A percentile compares a stretch with the other conserved stretches of the same genome.
These are phyloP conservation scores for Blattamonas nauphoetae DNA, from an alignment of 78 protist genomes.

Conservation along the genomic window DNA sequence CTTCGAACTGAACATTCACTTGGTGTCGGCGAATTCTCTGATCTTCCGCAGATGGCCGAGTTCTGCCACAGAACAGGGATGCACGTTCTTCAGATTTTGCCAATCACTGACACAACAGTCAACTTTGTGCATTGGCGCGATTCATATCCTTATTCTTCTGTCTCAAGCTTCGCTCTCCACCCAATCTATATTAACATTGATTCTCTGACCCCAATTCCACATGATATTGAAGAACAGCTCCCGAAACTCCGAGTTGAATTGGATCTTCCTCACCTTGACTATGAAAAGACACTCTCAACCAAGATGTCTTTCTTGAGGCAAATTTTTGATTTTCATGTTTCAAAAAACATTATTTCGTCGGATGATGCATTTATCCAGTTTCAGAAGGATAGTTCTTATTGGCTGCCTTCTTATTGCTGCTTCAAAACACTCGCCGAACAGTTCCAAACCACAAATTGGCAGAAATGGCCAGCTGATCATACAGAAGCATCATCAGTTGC, in stretches of 20 bases:
- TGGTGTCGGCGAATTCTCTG: slow-evolving; percentile 42
- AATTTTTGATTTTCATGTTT: not conserved
- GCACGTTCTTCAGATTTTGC: slow-evolving; percentile 20
- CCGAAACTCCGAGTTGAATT: slow-evolving; percentile 8
- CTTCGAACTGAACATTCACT: not conserved
- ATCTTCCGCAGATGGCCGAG: slow-evolving; percentile 4
- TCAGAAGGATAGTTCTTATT: slow-evolving; percentile 27
- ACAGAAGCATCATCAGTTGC: not conserved
- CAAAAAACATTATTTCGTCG: not conserved
- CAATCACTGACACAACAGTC: slow-evolving; percentile 39
- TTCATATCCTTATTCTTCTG: slow-evolving; percentile 26
- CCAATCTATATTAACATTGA: slow-evolving; percentile 21
- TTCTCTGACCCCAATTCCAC: not conserved
- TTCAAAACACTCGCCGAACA: slow-evolving; percentile 42
- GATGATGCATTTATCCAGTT: slow-evolving; percentile 19
- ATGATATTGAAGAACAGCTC: not conserved
- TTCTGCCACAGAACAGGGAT: not conserved
- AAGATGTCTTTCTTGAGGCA: slow-evolving; percentile 11
- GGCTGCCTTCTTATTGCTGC: slow-evolving; percentile 58
- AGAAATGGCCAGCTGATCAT: slow-evolving; percentile 39
- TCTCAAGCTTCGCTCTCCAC: slow-evolving; percentile 37
- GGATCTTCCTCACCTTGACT: slow-evolving; percentile 41
- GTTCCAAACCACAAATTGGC: slow-evolving; percentile 40
- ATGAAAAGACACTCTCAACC: slow-evolving; percentile 21
- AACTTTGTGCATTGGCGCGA: not conserved